phyloP scores from a whole-genome alignment of 805 yeast genomes.

The Kuraishia ogatae region DNA sequence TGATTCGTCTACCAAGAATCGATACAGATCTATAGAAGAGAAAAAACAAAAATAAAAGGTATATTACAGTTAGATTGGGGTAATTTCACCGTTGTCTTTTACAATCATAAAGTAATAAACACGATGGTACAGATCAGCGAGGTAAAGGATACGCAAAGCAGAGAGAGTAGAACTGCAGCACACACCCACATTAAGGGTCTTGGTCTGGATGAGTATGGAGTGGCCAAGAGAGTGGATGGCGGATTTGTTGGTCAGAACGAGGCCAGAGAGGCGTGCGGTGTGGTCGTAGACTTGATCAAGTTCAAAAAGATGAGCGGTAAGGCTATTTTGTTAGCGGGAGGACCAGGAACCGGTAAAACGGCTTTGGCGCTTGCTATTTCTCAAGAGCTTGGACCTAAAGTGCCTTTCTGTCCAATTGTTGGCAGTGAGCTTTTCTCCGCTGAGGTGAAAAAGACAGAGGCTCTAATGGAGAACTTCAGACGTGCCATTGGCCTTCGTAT shows the following conservation, averaged over 20 bases:
- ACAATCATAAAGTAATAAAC: neutral
- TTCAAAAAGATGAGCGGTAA: constrained; percentile 90
- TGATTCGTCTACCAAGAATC: too few relatives aligned
- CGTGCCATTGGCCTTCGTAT: constrained; percentile 94
- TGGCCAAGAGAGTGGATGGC: constrained; percentile 77
- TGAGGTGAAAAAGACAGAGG: constrained; percentile 96
- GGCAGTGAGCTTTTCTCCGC: constrained; percentile 91
- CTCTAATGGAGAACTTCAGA: constrained; percentile 92
- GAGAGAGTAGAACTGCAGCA: constrained; percentile 78
- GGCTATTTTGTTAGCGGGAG: constrained; percentile 93
- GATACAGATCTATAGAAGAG: too few relatives aligned
- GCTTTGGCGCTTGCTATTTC: constrained; percentile 94
- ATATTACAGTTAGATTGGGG: too few relatives aligned
- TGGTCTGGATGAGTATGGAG: constrained; percentile 85
- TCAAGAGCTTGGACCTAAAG: constrained; percentile 93
- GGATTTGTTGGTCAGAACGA: constrained; percentile 76
- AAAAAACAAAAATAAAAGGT: neutral
- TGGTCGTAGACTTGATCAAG: constrained; percentile 87
- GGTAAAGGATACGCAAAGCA: constrained; percentile 12
- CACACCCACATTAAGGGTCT: constrained; percentile 95
- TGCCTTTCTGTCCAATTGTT: constrained; percentile 95
- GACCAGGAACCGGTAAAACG: constrained; percentile 98
- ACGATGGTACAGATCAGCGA: constrained; percentile 10
- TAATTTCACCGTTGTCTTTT: neutral
- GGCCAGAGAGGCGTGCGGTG: constrained; percentile 91